These are phyloP conservation scores for Liriodendron chinense DNA, from an alignment of 164 flowering plant genomes.

Conservation along the genomic window DNA sequence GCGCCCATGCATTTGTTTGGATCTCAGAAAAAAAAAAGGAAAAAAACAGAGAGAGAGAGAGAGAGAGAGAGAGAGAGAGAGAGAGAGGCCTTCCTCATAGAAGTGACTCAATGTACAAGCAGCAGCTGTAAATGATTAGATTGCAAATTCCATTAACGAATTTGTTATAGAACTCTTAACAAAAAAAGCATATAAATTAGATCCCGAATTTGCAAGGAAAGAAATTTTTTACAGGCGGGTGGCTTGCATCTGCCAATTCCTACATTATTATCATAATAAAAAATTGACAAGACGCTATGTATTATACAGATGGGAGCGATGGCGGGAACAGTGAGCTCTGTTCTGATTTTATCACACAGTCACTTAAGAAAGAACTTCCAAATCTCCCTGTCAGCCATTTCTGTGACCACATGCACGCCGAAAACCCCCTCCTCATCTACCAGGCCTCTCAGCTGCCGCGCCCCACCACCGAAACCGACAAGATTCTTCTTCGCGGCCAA, in stretches of 20 bases:
- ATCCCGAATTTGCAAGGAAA: background rate
- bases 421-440: constrained; percentile 81
- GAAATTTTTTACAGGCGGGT: background rate
- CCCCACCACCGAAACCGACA: constrained; percentile 59
- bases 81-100: no score
- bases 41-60: no score
- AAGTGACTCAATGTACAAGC: background rate
- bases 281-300: background rate
- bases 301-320: background rate
- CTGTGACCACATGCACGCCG: constrained; percentile 71
- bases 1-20: no score
- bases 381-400: constrained; percentile 64
- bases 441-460: constrained; percentile 53
- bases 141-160: background rate
- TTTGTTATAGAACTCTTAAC: background rate
- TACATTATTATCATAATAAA: constrained; percentile 2
- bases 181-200: background rate
- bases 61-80: no score
- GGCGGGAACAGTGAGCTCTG: background rate
- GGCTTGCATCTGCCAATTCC: background rate
- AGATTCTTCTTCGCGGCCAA: constrained; percentile 68
- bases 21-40: no score
- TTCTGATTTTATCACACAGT: background rate
- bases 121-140: background rate
- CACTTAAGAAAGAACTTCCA: constrained; percentile 87